Evolutionary conservation across 345 rosid genomes (phyloP).

Genomic region (Draba incana): DNA sequence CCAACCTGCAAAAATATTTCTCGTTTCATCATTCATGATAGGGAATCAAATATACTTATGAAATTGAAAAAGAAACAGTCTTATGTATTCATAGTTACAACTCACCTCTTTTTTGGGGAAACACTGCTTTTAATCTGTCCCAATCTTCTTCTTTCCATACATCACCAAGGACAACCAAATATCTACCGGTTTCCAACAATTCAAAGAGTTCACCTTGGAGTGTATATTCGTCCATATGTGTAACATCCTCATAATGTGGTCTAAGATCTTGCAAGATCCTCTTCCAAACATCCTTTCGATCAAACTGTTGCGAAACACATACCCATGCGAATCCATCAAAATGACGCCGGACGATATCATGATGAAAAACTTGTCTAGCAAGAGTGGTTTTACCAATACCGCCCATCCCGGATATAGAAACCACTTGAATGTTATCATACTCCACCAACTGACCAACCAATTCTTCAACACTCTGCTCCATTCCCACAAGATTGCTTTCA

Average conservation of each 20-base stretch:
- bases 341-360: constrained; percentile 22
- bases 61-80: neutral
- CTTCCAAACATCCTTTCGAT: constrained; percentile 38
- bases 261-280: constrained; percentile 40
- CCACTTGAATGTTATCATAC: constrained; percentile 11
- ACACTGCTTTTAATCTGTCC: constrained; percentile 40
- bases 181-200: constrained; percentile 35
- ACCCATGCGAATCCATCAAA: constrained; percentile 48
- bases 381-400: constrained; percentile 61
- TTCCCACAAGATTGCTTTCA: constrained; percentile 48
- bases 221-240: constrained; percentile 32
- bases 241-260: constrained; percentile 25
- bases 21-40: too few species aligned
- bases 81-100: neutral
- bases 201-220: constrained; percentile 27
- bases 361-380: constrained; percentile 39
- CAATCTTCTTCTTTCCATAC: constrained; percentile 49
- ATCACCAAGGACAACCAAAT: constrained; percentile 53
- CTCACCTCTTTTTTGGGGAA: constrained; percentile 32
- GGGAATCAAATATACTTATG: neutral
- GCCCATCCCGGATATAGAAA: constrained; percentile 55
- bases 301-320: constrained; percentile 46
- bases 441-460: constrained; percentile 33
- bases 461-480: constrained; percentile 34
- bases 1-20: constrained; percentile 29